phyloP scores from a whole-genome alignment of 1,284 basidiomycete genomes.

The Boletus hoseneyae region DNA sequence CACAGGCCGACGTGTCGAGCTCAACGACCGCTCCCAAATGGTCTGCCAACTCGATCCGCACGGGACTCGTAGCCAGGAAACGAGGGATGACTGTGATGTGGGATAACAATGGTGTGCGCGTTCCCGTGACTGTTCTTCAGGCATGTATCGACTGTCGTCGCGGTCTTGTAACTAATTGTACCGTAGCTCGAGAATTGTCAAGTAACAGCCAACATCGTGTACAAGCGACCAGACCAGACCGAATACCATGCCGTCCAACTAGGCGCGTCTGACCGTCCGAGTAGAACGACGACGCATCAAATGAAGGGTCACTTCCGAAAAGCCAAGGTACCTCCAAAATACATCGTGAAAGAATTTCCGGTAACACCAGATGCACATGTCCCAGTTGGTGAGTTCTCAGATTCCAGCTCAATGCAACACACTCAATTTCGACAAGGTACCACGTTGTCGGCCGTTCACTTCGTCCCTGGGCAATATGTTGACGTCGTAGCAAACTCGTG shows the following conservation, averaged over 20 bases:
- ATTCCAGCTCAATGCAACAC: neutral
- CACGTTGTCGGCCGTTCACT: slow-evolving; percentile 87
- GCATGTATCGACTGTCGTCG: slow-evolving; percentile 43
- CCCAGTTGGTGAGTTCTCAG: slow-evolving; percentile 62
- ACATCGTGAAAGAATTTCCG: slow-evolving; percentile 86
- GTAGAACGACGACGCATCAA: slow-evolving; percentile 65
- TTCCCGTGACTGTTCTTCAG: slow-evolving; percentile 94
- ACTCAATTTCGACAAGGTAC: slow-evolving; percentile 56
- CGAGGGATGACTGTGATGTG: slow-evolving; percentile 95
- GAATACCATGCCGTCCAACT: slow-evolving; percentile 87
- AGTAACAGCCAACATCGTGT: slow-evolving; percentile 74
- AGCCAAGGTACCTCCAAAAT: slow-evolving; percentile 83
- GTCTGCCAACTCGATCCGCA: slow-evolving; percentile 85
- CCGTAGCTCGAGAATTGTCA: slow-evolving; percentile 78
- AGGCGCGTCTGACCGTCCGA: slow-evolving; percentile 69
- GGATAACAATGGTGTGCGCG: slow-evolving; percentile 83
- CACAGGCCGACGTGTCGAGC: slow-evolving; percentile 30
- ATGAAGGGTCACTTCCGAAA: slow-evolving; percentile 87
- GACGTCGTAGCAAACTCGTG: slow-evolving; percentile 93
- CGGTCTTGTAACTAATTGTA: slow-evolving; percentile 9
- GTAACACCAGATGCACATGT: slow-evolving; percentile 88
- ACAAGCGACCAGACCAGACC: slow-evolving; percentile 58
- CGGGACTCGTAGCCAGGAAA: slow-evolving; percentile 94
- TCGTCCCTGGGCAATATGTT: slow-evolving; percentile 96
- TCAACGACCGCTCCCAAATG: slow-evolving; percentile 52